These are phyloP conservation scores for Thielaviopsis populi DNA, from an alignment of 2,329 filamentous ascomycete species.

Conservation along the genomic window DNA sequence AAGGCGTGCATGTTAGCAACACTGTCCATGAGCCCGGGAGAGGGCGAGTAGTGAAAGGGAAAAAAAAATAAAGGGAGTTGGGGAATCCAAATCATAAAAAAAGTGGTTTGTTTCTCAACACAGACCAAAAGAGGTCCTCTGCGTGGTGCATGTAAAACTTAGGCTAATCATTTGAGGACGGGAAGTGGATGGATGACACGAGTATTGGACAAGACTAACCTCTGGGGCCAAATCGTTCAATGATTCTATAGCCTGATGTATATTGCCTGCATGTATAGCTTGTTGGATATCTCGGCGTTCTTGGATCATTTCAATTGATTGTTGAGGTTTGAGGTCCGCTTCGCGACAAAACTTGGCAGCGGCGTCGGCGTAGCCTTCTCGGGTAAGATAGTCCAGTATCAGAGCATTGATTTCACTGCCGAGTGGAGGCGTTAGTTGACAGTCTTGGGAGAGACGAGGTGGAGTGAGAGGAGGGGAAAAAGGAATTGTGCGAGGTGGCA, in stretches of 20 bases:
- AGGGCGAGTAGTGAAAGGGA: neutral
- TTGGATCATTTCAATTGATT: slow-evolving; percentile 57
- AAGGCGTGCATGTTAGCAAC: slow-evolving; percentile 8
- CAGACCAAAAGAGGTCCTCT: slow-evolving; percentile 57
- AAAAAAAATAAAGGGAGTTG: too few species aligned
- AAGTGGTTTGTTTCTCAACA: slow-evolving; percentile 75
- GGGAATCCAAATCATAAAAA: slow-evolving; percentile 26
- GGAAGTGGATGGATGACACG: slow-evolving; percentile 6
- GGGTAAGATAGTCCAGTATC: slow-evolving; percentile 93
- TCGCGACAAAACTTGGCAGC: slow-evolving; percentile 89
- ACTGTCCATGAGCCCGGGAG: neutral
- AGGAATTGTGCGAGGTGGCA: slow-evolving; percentile 5
- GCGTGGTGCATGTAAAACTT: slow-evolving; percentile 99
- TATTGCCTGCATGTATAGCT: slow-evolving; percentile 71
- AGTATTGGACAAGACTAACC: slow-evolving; percentile 42
- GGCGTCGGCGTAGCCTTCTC: slow-evolving; percentile 84
- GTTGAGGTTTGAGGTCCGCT: slow-evolving; percentile 66
- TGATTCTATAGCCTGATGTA: slow-evolving; percentile 69
- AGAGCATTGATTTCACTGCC: slow-evolving; percentile 83
- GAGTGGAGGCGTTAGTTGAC: neutral
- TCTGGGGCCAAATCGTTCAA: slow-evolving; percentile 83
- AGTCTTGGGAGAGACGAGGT: neutral
- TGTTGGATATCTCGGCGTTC: slow-evolving; percentile 70
- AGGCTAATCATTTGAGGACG: slow-evolving; percentile 72
- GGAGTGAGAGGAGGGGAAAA: neutral